These are phyloP conservation scores for Diaporthe sp. DNA, from an alignment of 2,329 filamentous ascomycete species.

Conservation along the genomic window DNA sequence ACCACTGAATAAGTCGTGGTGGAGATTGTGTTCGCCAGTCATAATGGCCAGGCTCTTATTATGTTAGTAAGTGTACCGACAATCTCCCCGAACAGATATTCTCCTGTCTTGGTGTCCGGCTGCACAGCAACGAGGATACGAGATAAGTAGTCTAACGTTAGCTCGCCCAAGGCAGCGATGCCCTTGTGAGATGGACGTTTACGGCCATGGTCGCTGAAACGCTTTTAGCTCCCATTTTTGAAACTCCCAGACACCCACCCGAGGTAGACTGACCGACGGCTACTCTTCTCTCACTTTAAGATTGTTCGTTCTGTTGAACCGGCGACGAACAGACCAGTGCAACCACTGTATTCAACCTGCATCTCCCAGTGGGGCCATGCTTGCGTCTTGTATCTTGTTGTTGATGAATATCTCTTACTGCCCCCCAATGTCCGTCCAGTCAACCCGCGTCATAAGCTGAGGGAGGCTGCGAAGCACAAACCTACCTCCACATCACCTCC, in stretches of 20 bases:
- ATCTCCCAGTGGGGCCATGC: not conserved
- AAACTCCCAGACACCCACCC: conserved; percentile 19
- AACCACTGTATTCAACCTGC: not conserved
- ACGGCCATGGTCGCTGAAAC: conserved; percentile 23
- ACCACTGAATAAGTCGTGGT: not conserved
- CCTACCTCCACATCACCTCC: conserved; percentile 9
- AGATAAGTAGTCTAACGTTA: not conserved
- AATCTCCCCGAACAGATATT: not conserved
- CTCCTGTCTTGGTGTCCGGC: not conserved
- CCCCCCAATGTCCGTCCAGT: not conserved
- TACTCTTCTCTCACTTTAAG: not conserved
- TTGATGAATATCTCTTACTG: not conserved
- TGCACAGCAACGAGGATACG: not conserved
- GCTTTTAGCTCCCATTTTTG: conserved; percentile 17
- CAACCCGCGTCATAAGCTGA: not conserved
- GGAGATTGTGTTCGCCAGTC: not conserved
- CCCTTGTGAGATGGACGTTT: conserved; percentile 13
- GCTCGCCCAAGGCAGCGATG: not conserved
- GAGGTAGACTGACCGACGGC: not conserved
- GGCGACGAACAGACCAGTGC: not conserved
- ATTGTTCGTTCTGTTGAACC: not conserved
- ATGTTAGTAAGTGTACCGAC: not conserved
- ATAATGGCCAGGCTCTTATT: not conserved
- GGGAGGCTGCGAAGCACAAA: conserved; percentile 2
- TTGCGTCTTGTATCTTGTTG: not conserved